Conservation (phyloP, 2,329 filamentous ascomycete genomes). For the Hymenoscyphus salicellus region DNA sequence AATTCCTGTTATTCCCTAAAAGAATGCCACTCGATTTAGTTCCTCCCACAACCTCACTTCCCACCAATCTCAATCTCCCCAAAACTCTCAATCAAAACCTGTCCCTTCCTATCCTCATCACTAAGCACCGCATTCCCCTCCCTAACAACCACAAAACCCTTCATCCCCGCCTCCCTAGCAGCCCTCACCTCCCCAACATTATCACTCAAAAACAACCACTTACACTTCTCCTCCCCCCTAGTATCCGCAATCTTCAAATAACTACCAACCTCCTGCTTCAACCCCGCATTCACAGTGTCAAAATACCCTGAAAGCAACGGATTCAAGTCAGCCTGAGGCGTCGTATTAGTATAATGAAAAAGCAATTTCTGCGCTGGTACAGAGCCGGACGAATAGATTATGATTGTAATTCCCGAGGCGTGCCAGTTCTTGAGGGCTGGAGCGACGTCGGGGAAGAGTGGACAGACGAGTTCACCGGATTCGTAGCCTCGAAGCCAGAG, state of each 20-base stretch:
- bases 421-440: slow-evolving; percentile 59
- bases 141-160: slow-evolving; percentile 58
- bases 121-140: slow-evolving; percentile 68
- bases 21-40: too few species aligned
- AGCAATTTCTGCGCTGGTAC: slow-evolving; percentile 78
- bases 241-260: slow-evolving; percentile 47
- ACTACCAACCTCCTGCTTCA: slow-evolving; percentile 65
- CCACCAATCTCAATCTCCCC: slow-evolving; percentile 21
- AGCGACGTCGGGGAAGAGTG: slow-evolving; percentile 73
- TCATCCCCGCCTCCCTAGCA: slow-evolving; percentile 61
- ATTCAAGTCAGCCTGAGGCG: slow-evolving; percentile 52
- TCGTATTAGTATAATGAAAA: slow-evolving; percentile 61
- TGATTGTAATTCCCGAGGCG: slow-evolving; percentile 53
- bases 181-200: slow-evolving; percentile 68
- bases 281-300: slow-evolving; percentile 76
- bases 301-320: slow-evolving; percentile 64
- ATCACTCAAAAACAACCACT: slow-evolving; percentile 79
- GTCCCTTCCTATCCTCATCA: slow-evolving; percentile 41
- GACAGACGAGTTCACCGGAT: slow-evolving; percentile 65
- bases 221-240: slow-evolving; percentile 43
- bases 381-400: slow-evolving; percentile 81
- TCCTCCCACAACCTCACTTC: neutral
- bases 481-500: slow-evolving; percentile 75
- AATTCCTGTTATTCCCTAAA: too few species aligned
- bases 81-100: slow-evolving; percentile 32